Evolutionary conservation across 1,139 yeast species (phyloP), one percentile per base, ranked within the genome.

Genomic region (Zhuliangozyma parablackwelliae): DNA sequence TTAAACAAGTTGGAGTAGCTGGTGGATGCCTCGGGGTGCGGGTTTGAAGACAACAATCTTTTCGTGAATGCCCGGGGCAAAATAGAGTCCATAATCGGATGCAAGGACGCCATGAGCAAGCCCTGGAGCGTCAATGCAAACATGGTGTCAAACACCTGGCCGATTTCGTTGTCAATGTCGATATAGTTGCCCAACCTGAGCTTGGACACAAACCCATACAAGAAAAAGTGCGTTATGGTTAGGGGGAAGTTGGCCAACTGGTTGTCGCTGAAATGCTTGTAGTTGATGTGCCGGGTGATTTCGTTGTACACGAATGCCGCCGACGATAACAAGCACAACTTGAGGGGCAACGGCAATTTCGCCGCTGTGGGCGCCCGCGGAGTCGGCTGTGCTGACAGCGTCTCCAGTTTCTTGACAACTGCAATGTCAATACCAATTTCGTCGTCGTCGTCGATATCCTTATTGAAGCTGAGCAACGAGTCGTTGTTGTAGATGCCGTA

Each of bases 31-130:
- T 48, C 43, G 2, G 69, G 65, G 41, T 64, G 56, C 2, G 66
- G 66, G 36, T 59, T 60, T 4, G 65, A 61, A 5, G 62, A 53
- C 30, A 61, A 47, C 30, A 61, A 43, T 41, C 67, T 43, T 30
- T 46, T 53, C 20, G 63, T 59, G 37, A 60, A 52, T 21, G 43
- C 41, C n/a, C 50, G 41, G 7, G 79, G 80, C 44, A 69, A 60
- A 5, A 66, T 32, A 35, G 55, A 54, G 54, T 84, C 94, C 50
- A 82, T 59, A 1, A 78, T 39, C 9, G 95, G 92, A 33, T 82
- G 74, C 27, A 80, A 51, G 10, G 71, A 52, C 7, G 94, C 90
- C 61, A 85, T 70, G 10, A 78, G 46, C 26, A 82, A 55, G 2
- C 95, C 95, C 49, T 81, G 72, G 16, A 67, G 34, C 9, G 57